Percentiles rank a stretch among this genome's conserved stretches.
phyloP scores from a whole-genome alignment of 345 rosid species.

The Aurinia saxatilis region DNA sequence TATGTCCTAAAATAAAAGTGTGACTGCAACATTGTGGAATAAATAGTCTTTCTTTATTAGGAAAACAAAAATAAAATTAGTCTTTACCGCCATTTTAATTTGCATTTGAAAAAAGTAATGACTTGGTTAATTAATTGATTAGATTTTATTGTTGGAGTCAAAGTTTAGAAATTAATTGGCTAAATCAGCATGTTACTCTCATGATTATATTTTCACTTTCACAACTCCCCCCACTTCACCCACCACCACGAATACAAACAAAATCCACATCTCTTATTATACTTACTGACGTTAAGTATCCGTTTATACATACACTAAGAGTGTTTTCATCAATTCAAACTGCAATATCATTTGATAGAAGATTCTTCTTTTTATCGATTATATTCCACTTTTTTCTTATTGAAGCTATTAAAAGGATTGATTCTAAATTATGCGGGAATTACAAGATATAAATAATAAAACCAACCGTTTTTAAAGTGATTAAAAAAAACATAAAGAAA shows the following conservation, averaged over 20 bases:
- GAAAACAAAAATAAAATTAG: not conserved
- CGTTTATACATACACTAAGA: not conserved
- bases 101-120: not conserved
- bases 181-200: slow-evolving; percentile 29
- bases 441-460: slow-evolving; percentile 2
- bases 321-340: not conserved
- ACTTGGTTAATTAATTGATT: not conserved
- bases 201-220: slow-evolving; percentile 31
- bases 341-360: not conserved
- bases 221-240: slow-evolving; percentile 31
- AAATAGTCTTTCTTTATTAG: too few relatives aligned
- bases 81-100: slow-evolving; percentile 11
- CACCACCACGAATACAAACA: slow-evolving; percentile 22
- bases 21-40: too few relatives aligned
- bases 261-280: not conserved
- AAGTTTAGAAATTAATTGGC: slow-evolving; percentile 20
- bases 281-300: slow-evolving; percentile 18
- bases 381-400: slow-evolving; percentile 1
- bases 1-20: too few relatives aligned
- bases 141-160: slow-evolving; percentile 12
- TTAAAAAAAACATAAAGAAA: slow-evolving; percentile 15
- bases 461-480: slow-evolving; percentile 15
- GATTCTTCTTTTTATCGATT: not conserved
- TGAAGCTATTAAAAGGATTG: slow-evolving; percentile 12
- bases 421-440: slow-evolving; percentile 19